Evolutionary conservation across 2,329 filamentous ascomycete genomes (phyloP).

Genomic region (Fusarium clavum): DNA sequence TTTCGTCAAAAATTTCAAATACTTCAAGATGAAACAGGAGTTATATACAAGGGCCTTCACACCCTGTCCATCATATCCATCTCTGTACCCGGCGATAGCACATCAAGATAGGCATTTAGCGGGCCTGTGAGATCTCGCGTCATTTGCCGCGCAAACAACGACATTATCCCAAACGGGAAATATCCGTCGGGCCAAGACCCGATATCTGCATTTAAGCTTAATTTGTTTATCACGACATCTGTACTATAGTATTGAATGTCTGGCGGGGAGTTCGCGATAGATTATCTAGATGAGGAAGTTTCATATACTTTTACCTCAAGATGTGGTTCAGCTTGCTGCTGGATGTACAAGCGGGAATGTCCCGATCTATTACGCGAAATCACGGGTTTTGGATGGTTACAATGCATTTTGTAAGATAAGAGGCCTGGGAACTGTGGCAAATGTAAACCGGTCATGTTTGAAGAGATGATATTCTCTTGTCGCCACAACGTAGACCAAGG

Average conservation of each 20-base stretch:
- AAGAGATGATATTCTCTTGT: too few relatives aligned
- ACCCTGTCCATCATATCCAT: conserved; percentile 14
- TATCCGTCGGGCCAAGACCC: conserved; percentile 32
- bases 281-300: neutral
- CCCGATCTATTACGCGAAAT: neutral
- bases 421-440: too few relatives aligned
- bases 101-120: conserved; percentile 30
- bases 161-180: conserved; percentile 32
- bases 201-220: conserved; percentile 34
- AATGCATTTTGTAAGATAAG: neutral
- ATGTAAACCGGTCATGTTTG: fast-evolving
- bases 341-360: neutral
- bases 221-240: neutral
- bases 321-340: neutral
- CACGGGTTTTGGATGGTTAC: neutral
- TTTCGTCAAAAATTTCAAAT: neutral
- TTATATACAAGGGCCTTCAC: conserved; percentile 27
- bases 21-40: conserved; percentile 9
- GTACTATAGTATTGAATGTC: neutral
- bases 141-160: conserved; percentile 40
- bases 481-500: too few relatives aligned
- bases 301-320: fast-evolving
- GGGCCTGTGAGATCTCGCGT: conserved; percentile 37
- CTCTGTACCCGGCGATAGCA: neutral
- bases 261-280: neutral